Percentiles rank a stretch among this genome's conserved stretches.
Conservation (phyloP, 257 asterid species). For the Nicotiana obtusifolia region DNA sequence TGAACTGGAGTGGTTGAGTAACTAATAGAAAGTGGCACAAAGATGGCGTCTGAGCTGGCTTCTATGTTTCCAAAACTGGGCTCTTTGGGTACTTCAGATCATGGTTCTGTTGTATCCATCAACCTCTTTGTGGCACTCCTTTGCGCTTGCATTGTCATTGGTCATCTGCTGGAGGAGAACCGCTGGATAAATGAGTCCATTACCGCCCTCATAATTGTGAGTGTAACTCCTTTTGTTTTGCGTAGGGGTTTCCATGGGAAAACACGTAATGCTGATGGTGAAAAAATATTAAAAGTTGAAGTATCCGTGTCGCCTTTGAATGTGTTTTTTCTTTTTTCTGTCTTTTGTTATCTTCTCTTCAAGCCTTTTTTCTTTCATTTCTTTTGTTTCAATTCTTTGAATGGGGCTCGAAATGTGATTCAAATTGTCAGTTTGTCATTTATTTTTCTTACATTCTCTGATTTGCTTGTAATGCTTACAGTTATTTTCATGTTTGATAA, state of each 20-base stretch:
- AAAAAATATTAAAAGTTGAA: not conserved
- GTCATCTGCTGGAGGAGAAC: slow-evolving; percentile 41
- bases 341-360: not conserved
- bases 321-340: not conserved
- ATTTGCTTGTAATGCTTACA: not conserved
- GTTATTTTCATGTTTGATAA: not conserved
- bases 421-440: not conserved
- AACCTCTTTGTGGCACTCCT: slow-evolving; percentile 39
- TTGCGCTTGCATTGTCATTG: slow-evolving; percentile 34
- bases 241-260: not conserved
- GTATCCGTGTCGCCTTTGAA: not conserved
- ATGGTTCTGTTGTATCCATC: slow-evolving; percentile 26
- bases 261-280: not conserved
- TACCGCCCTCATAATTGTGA: slow-evolving; percentile 38
- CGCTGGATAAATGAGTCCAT: slow-evolving; percentile 40
- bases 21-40: not conserved
- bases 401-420: not conserved
- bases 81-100: slow-evolving; percentile 25
- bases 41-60: slow-evolving; percentile 10
- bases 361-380: not conserved
- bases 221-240: not conserved
- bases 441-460: not conserved
- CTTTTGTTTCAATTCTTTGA: not conserved
- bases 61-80: slow-evolving; percentile 12
- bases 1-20: not conserved